Percentiles rank a stretch among this genome's conserved stretches.
These are phyloP conservation scores for Fusarium sp. DNA, from an alignment of 2,329 filamentous ascomycete species.

Conservation along the genomic window DNA sequence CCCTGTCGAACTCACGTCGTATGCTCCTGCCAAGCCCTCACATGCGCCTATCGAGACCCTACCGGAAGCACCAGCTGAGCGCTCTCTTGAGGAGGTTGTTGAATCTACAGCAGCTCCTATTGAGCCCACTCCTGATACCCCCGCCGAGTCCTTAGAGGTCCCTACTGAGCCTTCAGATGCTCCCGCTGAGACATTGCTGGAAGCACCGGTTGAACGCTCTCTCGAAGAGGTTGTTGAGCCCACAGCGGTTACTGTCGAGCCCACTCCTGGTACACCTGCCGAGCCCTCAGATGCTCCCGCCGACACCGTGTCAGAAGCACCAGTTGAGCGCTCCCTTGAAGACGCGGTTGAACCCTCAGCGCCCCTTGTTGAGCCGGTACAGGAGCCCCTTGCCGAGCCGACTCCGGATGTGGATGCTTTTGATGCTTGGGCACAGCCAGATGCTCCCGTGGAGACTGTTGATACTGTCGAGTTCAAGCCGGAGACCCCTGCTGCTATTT, in stretches of 20 bases:
- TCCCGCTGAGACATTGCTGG: not conserved
- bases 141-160: not conserved
- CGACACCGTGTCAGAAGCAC: not conserved
- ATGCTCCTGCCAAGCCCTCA: not conserved
- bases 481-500: constrained; percentile 1
- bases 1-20: not conserved
- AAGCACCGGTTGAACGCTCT: not conserved
- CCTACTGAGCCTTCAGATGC: not conserved
- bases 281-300: not conserved
- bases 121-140: not conserved
- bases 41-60: not conserved
- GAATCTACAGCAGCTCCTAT: not conserved
- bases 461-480: constrained; percentile 6
- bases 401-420: constrained; percentile 27
- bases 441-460: not conserved
- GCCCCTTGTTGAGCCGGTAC: not conserved
- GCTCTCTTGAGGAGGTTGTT: not conserved
- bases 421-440: constrained; percentile 31
- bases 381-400: not conserved
- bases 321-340: not conserved
- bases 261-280: not conserved
- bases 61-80: not conserved
- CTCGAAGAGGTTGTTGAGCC: not conserved
- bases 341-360: not conserved
- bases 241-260: not conserved